phyloP scores from a whole-genome alignment of 306 rosid genomes.

The Cajanus cajan region DNA sequence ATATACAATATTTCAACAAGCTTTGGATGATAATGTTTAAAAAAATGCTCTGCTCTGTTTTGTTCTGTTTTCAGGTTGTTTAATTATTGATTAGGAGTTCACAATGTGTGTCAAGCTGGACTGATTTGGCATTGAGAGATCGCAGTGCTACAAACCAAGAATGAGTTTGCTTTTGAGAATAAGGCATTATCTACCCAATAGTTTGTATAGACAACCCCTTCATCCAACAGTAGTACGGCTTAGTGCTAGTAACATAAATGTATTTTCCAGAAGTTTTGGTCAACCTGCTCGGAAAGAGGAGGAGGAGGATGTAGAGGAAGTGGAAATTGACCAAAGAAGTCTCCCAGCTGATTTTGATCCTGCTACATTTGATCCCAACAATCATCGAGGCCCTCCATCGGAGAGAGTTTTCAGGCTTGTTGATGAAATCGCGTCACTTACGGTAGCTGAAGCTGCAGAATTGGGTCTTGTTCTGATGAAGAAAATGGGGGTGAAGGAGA shows the following conservation, averaged over 20 bases:
- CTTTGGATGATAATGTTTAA: constrained; percentile 2
- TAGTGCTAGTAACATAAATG: constrained; percentile 31
- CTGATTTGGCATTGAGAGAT: constrained; percentile 36
- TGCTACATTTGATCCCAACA: constrained; percentile 72
- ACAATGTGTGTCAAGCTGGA: constrained; percentile 7
- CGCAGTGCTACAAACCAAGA: constrained; percentile 29
- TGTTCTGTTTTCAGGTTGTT: constrained; percentile 33
- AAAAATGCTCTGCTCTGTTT: constrained; percentile 5
- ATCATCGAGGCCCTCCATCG: constrained; percentile 84
- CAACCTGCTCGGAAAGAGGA: constrained; percentile 72
- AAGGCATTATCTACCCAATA: constrained; percentile 50
- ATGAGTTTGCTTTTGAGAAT: constrained; percentile 67
- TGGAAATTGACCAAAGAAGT: constrained; percentile 84
- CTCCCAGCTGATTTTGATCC: constrained; percentile 95
- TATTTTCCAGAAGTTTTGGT: constrained; percentile 44
- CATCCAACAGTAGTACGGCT: constrained; percentile 14
- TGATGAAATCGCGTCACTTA: constrained; percentile 79
- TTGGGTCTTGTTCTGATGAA: constrained; percentile 67
- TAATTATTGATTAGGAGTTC: constrained; percentile 16
- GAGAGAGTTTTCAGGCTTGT: constrained; percentile 79
- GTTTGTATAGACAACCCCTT: constrained; percentile 37
- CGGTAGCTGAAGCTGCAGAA: constrained; percentile 71
- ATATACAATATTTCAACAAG: background rate
- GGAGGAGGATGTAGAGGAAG: constrained; percentile 72
- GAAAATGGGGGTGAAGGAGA: constrained; percentile 62